Evolutionary conservation across 768 basidiomycete genomes (phyloP), one percentile per base, ranked within the genome.

Genomic region (Porpolomopsis calyptriformis): DNA sequence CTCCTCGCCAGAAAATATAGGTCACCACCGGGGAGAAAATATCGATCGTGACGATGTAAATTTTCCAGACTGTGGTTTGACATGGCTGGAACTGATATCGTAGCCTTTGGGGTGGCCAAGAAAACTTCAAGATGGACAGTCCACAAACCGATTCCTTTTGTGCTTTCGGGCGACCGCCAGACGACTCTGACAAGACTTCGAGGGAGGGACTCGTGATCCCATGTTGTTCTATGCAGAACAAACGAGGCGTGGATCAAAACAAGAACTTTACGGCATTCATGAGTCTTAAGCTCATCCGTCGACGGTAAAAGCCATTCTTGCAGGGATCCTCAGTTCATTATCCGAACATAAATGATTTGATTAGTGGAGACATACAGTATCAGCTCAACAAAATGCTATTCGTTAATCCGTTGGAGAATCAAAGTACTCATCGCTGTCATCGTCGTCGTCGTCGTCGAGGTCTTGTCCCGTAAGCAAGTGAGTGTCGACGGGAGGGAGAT

Each of bases 1-100:
- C 7, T 7, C 7, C 73, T 51, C 67, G 77, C 57, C 14, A 51
- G 36, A 31, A 48, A 22, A 18, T 37, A 43, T 4, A 44, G 26
- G 24, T 48, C 50, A 10, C 47, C 49, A 3, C 41, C 45, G 1
- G 23, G 18, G 24, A 47, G 20, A 36, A 45, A 38, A 22, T 35
- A 49, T 10, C 40, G 16, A 20, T 14, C 11, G 29, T 55, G 64
- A 16, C 52, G 54, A 39, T 19, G 16, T 39, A 19, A 19, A 4
- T 10, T 39, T 10, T 4, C 10, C 16, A 19, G 37, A 19, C 10
- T 20, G 11, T 12, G 18, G 18, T 11, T 34, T 34, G 33, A 11
- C 12, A 34, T 18, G 18, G 33, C 12, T 12, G 3, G 3, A 11
- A 34, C 4, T 14, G 10, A 34, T 34, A 34, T 34, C 4, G 33